A percentile compares a stretch with the other conserved stretches of the same genome.
These are phyloP conservation scores for Ophiostoma sp. DNA, from an alignment of 2,329 filamentous ascomycete genomes.

Conservation along the genomic window DNA sequence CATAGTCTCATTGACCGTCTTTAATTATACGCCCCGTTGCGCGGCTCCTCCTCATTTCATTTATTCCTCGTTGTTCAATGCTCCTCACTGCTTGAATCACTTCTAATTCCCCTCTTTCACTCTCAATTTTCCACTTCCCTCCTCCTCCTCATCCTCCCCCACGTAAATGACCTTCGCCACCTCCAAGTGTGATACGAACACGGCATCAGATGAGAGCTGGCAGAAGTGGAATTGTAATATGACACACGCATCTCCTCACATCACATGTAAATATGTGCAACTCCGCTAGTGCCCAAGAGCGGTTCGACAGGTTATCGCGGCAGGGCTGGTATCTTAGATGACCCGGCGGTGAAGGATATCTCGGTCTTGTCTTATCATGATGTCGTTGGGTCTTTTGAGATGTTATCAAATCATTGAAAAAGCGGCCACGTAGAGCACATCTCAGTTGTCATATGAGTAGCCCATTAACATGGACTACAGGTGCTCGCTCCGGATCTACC, in stretches of 20 bases:
- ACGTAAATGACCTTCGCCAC: background rate
- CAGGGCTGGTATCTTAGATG: background rate
- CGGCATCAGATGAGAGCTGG: background rate
- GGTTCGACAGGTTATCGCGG: background rate
- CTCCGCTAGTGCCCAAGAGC: background rate
- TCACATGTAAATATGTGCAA: background rate
- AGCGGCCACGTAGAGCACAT: too few species aligned
- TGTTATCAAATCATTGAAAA: background rate
- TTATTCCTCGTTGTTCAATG: background rate
- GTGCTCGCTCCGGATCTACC: too few species aligned
- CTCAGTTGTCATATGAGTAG: background rate
- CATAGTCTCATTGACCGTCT: background rate
- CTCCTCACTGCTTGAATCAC: background rate
- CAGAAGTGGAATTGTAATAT: background rate
- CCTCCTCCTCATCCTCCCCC: background rate
- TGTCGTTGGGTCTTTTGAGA: background rate
- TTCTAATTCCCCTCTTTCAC: background rate
- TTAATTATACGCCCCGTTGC: background rate
- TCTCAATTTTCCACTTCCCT: background rate
- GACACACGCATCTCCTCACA: background rate
- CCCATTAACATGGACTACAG: background rate
- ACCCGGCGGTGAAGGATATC: background rate
- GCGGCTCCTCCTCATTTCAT: background rate
- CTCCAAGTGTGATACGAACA: background rate
- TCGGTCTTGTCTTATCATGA: background rate